Conservation (phyloP, 2,329 filamentous ascomycete species). For the Fonsecaea erecta region DNA sequence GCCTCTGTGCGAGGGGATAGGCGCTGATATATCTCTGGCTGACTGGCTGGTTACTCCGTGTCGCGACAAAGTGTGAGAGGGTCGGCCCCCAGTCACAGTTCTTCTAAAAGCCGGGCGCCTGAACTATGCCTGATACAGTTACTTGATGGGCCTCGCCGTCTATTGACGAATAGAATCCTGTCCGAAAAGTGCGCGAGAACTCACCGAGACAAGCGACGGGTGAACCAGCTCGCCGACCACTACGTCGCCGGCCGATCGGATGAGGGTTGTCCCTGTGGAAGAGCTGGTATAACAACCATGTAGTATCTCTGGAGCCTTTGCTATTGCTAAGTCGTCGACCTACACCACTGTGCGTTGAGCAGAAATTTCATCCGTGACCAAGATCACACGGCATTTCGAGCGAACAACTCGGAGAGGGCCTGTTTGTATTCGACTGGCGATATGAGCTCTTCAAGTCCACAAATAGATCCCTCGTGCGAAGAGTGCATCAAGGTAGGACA, state of each 20-base stretch:
- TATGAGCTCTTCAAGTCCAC: neutral
- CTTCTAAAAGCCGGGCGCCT: neutral
- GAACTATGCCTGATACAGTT: neutral
- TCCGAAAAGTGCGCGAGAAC: conserved; percentile 28
- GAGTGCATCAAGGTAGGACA: conserved; percentile 40
- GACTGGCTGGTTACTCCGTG: neutral
- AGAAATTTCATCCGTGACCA: neutral
- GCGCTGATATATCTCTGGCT: neutral
- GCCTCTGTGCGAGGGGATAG: neutral
- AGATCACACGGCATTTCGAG: neutral
- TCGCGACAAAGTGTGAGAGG: neutral
- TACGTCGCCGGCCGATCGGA: neutral
- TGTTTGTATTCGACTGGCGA: neutral
- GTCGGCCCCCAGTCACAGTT: too few species aligned
- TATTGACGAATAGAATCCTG: neutral
- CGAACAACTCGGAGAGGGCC: neutral
- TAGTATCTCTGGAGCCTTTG: neutral
- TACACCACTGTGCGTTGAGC: neutral
- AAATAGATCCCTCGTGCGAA: conserved; percentile 24
- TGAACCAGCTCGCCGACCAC: neutral
- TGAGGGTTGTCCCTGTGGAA: neutral
- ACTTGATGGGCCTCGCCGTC: neutral
- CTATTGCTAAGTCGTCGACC: neutral
- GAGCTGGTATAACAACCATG: neutral
- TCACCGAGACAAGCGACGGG: conserved; percentile 12